These are phyloP conservation scores for Arctium minus DNA, from an alignment of 129 eudicot genomes.

Conservation along the genomic window DNA sequence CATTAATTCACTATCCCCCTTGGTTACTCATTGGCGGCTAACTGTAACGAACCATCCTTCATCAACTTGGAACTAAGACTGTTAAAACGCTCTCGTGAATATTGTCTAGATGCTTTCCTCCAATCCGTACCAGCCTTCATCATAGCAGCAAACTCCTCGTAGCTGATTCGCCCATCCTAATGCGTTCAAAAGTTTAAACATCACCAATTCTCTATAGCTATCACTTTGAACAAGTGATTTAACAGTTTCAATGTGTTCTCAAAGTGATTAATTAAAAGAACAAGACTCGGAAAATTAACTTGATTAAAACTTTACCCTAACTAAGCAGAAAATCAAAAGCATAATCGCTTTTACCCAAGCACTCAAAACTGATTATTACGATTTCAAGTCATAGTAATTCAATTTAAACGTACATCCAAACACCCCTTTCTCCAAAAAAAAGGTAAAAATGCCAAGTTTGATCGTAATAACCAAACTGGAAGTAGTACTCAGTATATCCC, in stretches of 20 bases:
- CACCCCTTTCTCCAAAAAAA: neutral
- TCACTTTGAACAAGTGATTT: neutral
- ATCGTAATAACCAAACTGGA: no score
- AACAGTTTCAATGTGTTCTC: neutral
- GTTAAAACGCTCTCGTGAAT: constrained; percentile 66
- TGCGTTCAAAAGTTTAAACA: constrained; percentile 1
- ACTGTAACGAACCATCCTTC: constrained; percentile 56
- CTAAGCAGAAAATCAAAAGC: no score
- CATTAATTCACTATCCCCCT: neutral
- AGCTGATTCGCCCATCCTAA: constrained; percentile 88
- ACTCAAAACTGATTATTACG: no score
- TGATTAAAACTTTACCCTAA: no score
- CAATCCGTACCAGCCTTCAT: constrained; percentile 92
- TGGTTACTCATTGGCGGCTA: constrained; percentile 23
- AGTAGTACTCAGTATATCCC: neutral
- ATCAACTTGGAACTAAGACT: constrained; percentile 63
- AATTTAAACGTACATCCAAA: no score
- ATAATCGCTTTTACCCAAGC: no score
- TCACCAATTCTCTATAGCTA: neutral
- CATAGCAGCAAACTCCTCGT: constrained; percentile 77
- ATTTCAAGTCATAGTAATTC: no score
- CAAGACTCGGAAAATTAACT: neutral
- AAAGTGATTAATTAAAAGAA: neutral
- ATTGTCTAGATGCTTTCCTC: constrained; percentile 86
- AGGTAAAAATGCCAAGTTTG: neutral